These are phyloP conservation scores for Eleusine indica DNA, from an alignment of 176 grass and related monocot species.

Conservation along the genomic window DNA sequence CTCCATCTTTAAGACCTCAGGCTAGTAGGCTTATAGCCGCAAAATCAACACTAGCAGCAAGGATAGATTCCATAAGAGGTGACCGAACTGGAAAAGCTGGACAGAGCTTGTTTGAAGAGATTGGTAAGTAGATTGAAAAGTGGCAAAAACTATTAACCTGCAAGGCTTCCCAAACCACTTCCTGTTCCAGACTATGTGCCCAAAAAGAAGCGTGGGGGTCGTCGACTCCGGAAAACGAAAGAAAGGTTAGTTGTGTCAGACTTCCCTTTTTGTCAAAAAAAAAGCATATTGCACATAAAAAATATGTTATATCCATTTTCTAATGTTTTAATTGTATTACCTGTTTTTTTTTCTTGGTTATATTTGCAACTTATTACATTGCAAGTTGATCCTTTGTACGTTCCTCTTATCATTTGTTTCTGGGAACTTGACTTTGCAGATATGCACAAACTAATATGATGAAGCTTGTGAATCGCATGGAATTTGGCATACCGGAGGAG, in stretches of 20 bases:
- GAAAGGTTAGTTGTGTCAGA: slow-evolving; percentile 53
- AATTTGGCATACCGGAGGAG: slow-evolving; percentile 83
- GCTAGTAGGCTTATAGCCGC: slow-evolving; percentile 70
- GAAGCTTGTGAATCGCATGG: slow-evolving; percentile 89
- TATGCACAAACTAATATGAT: slow-evolving; percentile 89
- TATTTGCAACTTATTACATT: no score
- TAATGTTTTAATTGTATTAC: no score
- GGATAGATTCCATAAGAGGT: slow-evolving; percentile 80
- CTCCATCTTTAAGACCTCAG: slow-evolving; percentile 57
- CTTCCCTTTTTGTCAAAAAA: no score
- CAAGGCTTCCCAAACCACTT: slow-evolving; percentile 86
- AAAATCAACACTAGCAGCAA: slow-evolving; percentile 77
- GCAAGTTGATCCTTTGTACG: no score
- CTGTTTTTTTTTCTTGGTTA: no score
- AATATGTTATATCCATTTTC: no score
- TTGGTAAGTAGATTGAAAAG: slow-evolving; percentile 84
- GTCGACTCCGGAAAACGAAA: slow-evolving; percentile 82
- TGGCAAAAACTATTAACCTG: slow-evolving; percentile 85
- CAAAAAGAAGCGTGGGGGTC: slow-evolving; percentile 81
- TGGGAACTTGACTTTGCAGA: slow-evolving; percentile 46
- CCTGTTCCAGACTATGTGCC: slow-evolving; percentile 79
- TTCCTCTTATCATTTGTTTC: neutral
- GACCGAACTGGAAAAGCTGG: slow-evolving; percentile 88
- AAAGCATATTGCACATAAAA: no score
- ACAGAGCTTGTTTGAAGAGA: slow-evolving; percentile 70